These are phyloP conservation scores for Aspergillus sp. DNA, from an alignment of 2,329 filamentous ascomycete species.

Conservation along the genomic window DNA sequence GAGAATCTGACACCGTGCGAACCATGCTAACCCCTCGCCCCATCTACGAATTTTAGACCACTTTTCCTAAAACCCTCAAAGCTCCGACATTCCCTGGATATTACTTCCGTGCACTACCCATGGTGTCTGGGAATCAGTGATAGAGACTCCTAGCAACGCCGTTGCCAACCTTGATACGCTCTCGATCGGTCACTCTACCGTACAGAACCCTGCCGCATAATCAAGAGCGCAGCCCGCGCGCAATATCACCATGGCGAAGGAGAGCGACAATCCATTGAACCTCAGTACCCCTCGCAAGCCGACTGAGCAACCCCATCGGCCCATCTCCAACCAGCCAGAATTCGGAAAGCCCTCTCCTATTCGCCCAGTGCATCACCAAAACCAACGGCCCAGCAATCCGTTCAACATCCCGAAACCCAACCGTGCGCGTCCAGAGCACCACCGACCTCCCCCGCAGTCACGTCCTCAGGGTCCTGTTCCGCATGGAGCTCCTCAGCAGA, in stretches of 20 bases:
- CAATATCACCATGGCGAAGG: constrained; percentile 49
- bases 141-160: neutral
- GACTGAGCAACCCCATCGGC: constrained; percentile 32
- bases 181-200: neutral
- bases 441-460: constrained; percentile 34
- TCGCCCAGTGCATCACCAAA: constrained; percentile 42
- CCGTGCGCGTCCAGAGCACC: constrained; percentile 51
- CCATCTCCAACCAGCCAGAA: constrained; percentile 45
- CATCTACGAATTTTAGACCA: neutral
- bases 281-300: constrained; percentile 35
- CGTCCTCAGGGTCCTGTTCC: constrained; percentile 16
- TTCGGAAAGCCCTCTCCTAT: constrained; percentile 62
- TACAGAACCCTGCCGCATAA: neutral
- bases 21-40: neutral
- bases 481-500: constrained; percentile 7
- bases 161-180: neutral
- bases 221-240: neutral
- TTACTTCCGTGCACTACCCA: neutral
- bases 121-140: neutral
- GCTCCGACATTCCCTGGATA: too few relatives aligned
- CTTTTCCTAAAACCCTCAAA: neutral
- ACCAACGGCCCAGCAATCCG: constrained; percentile 38
- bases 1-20: too few relatives aligned
- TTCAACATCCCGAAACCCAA: constrained; percentile 55
- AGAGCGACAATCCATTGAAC: constrained; percentile 47